phyloP scores from a whole-genome alignment of 495 filamentous ascomycete species.

The Penicillium salamii region DNA sequence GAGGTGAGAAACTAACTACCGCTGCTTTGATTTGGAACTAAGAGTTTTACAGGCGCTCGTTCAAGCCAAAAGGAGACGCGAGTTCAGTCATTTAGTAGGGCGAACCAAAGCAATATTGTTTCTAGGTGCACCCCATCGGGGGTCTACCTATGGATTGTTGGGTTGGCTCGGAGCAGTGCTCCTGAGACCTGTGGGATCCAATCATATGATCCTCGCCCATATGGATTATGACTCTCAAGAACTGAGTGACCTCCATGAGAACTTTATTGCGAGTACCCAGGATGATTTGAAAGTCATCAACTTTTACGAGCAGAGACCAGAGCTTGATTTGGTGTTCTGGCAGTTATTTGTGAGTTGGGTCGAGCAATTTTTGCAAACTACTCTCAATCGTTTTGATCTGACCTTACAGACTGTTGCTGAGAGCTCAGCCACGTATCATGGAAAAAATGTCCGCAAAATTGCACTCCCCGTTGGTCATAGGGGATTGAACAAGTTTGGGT shows the following conservation, averaged over 20 bases:
- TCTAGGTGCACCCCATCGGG: not conserved
- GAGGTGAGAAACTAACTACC: not conserved
- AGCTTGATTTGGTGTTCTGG: too few relatives aligned
- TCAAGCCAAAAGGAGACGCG: not conserved
- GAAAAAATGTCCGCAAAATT: not conserved
- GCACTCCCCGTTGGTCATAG: not conserved
- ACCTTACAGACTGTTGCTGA: not conserved
- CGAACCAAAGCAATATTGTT: not conserved
- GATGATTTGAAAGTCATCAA: not conserved
- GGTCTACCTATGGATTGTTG: not conserved
- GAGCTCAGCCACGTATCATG: not conserved
- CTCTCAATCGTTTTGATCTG: not conserved
- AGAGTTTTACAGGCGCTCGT: not conserved
- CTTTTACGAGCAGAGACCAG: not conserved
- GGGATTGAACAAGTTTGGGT: not conserved
- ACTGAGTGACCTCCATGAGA: not conserved
- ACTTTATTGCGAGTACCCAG: not conserved
- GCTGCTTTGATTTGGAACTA: too few relatives aligned
- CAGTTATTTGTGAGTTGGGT: not conserved
- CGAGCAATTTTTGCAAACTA: not conserved
- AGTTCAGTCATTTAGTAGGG: not conserved
- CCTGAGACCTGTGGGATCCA: not conserved
- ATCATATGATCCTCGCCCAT: not conserved
- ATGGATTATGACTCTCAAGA: not conserved
- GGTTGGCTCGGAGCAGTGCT: not conserved